Base-by-base conservation (phyloP, 257 asterid species). In the Solanum peruvianum region DNA sequence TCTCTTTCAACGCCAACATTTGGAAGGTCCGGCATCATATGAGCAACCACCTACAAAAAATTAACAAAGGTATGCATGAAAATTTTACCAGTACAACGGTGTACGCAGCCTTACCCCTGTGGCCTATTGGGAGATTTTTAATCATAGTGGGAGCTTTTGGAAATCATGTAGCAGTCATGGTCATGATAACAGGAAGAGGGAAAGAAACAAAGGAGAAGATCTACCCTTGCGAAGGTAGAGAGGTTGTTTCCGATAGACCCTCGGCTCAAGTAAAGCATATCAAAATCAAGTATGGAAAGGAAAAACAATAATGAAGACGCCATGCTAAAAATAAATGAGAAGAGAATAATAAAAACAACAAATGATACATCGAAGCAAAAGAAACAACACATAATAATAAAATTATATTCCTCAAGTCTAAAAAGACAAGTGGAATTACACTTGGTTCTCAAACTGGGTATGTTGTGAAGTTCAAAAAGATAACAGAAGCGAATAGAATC, bases 11-110 rank as follows among this genome's bases (percentile, higher is more conserved):
- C 94, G 85, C 99, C 99, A 88, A 97, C 99, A 88, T 97, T 96
- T 87, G 99, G 99, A 89, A 97, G 98, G 92, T 96, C 99, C 73
- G 99, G 99, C 99, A 96, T 97, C 99, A 97, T 97, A 92, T 96
- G 99, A 91, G 99, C 99, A 87, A 97, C 99, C 62, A 97, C 99
- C 99, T 97, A 89, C 69, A 87, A 90, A 31, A 82, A 73, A 7
- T 49, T 29, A 45, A 78, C 66, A 78, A 44, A 16, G n/a, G 84
- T 78, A 27, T 45, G 66, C 31, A 44, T 44, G 5, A 44, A 31
- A 44, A 25, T 20, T 77, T 77, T 77, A 14, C 84, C 35, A 66
- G 33, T 25, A 66, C 72, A 66, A 66, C 3, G 7, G 35, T 25
- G 72, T 12, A 12, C 1, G 35, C 72, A 66, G 5, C 18, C 35